Conservation (phyloP, 192 early-diverging fungal genomes). For the Gaertneriomyces sp. region DNA sequence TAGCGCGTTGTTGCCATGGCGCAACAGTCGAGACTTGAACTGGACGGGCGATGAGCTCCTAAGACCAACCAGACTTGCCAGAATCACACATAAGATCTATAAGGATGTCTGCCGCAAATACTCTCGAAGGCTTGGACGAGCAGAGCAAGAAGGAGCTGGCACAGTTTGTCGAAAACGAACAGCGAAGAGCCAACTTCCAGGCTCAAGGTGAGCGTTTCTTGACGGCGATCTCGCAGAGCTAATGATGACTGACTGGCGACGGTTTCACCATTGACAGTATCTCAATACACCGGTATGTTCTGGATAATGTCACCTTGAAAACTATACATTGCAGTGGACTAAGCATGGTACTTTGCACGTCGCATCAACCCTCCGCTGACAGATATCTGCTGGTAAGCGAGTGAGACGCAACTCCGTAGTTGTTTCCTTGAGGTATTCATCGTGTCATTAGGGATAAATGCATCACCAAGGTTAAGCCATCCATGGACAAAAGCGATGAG, state of each 20-base stretch:
- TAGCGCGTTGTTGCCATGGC: no score
- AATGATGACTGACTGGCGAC: neutral
- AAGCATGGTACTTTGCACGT: neutral
- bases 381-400: slow-evolving; percentile 27
- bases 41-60: no score
- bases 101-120: no score
- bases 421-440: neutral
- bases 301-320: neutral
- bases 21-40: no score
- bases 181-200: slow-evolving; percentile 32
- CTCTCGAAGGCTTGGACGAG: slow-evolving; percentile 17
- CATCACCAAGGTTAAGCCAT: slow-evolving; percentile 31
- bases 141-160: slow-evolving; percentile 30
- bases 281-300: slow-evolving; percentile 23
- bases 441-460: slow-evolving; percentile 31
- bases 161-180: slow-evolving; percentile 29
- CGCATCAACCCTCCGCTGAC: neutral
- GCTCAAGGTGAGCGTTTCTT: slow-evolving; percentile 6
- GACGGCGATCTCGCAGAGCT: neutral
- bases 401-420: neutral
- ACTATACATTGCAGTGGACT: neutral
- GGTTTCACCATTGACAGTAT: slow-evolving; percentile 1
- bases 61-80: no score
- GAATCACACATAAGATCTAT: no score
- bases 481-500: slow-evolving; percentile 31